Evolutionary conservation across 2,329 filamentous ascomycete genomes (phyloP).

Genomic region (Byssoonygena ceratinophila): DNA sequence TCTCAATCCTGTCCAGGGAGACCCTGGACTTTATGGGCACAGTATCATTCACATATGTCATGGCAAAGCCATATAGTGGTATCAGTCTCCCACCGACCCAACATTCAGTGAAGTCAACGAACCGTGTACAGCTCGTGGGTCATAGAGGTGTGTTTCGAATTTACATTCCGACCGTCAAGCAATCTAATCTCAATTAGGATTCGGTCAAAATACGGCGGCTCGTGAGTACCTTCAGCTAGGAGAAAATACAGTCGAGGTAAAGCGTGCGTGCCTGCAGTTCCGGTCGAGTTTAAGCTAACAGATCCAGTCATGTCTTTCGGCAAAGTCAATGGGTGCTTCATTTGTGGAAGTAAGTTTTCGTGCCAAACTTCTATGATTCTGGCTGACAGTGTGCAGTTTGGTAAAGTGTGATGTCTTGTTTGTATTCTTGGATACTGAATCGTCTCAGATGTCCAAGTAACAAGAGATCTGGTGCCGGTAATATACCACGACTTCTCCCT

Average conservation of each 20-base stretch:
- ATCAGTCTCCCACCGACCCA: background rate
- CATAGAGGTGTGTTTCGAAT: conserved; percentile 24
- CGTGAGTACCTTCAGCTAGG: conserved; percentile 29
- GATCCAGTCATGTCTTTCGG: conserved; percentile 28
- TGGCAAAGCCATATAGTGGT: conserved; percentile 21
- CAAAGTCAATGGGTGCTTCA: conserved; percentile 27
- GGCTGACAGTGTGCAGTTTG: conserved; percentile 16
- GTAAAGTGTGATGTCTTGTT: conserved; percentile 11
- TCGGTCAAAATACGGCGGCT: conserved; percentile 24
- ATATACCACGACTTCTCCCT: conserved; percentile 37
- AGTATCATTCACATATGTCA: conserved; percentile 28
- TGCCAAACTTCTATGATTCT: background rate
- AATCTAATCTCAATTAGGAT: conserved; percentile 11
- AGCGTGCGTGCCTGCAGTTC: no score
- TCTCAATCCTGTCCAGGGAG: conserved; percentile 27
- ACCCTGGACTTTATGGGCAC: conserved; percentile 25
- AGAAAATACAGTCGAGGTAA: conserved; percentile 31
- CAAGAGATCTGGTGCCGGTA: conserved; percentile 33
- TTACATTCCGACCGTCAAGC: background rate
- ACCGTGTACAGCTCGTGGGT: conserved; percentile 23
- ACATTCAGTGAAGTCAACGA: background rate
- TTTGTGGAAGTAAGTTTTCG: conserved; percentile 26
- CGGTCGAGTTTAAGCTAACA: background rate
- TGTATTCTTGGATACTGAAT: conserved; percentile 8
- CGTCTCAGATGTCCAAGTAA: conserved; percentile 33